Evolutionary conservation across 1,284 basidiomycete species (phyloP).

Genomic region (Trichosporon sp.): DNA sequence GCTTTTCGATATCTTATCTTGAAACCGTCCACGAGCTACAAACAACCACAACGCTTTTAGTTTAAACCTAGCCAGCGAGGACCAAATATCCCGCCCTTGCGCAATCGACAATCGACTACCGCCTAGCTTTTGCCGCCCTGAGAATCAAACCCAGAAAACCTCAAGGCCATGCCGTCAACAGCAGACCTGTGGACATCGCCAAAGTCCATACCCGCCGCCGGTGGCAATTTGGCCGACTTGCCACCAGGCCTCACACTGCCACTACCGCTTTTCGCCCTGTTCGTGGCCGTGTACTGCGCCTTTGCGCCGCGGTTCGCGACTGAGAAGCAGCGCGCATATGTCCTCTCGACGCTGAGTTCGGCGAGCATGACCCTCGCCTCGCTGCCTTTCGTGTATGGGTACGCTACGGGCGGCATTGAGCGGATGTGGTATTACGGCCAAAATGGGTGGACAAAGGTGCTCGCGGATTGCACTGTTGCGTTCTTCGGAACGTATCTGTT

Average conservation of each 20-base stretch:
- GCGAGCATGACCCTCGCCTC: conserved; percentile 51
- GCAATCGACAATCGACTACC: too few relatives aligned
- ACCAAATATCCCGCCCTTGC: too few relatives aligned
- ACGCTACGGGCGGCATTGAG: conserved; percentile 34
- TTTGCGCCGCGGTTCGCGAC: conserved; percentile 45
- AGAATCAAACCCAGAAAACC: background rate
- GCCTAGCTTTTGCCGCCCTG: background rate
- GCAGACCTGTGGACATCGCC: background rate
- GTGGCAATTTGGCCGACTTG: background rate
- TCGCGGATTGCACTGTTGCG: conserved; percentile 27
- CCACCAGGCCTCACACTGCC: conserved; percentile 34
- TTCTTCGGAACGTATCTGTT: conserved; percentile 45
- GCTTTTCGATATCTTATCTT: background rate
- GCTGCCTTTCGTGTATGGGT: conserved; percentile 53
- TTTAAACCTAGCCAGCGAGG: too few relatives aligned
- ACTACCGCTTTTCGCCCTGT: conserved; percentile 14
- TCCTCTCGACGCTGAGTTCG: conserved; percentile 54
- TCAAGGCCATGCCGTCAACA: background rate
- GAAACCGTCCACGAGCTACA: background rate
- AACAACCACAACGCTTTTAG: too few relatives aligned
- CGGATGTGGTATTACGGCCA: conserved; percentile 20
- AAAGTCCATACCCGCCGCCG: background rate
- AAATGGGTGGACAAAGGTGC: conserved; percentile 23
- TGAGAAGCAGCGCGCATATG: conserved; percentile 54
- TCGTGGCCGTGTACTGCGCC: conserved; percentile 40